Percentiles rank a stretch among this genome's conserved stretches.
Evolutionary conservation across 2,329 filamentous ascomycete genomes (phyloP).

Genomic region (Cercospora sojina): DNA sequence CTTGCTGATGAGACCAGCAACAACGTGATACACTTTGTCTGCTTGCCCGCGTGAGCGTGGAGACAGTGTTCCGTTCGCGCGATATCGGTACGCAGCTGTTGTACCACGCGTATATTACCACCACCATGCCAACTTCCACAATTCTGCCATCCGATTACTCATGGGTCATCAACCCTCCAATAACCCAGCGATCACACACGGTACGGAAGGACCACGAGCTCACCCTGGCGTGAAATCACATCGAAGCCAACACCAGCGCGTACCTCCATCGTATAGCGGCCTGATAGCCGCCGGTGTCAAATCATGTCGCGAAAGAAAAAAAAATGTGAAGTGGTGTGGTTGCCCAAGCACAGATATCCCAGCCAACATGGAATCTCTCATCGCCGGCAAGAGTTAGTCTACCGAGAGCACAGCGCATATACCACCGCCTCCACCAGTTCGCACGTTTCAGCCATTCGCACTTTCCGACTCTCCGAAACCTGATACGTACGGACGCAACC

Average conservation of each 20-base stretch:
- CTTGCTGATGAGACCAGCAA: neutral
- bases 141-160: neutral
- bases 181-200: neutral
- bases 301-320: neutral
- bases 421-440: conserved; percentile 4
- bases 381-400: neutral
- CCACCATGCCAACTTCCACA: neutral
- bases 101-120: neutral
- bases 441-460: conserved; percentile 1
- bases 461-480: neutral
- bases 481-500: conserved; percentile 1
- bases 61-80: neutral
- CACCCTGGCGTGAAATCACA: neutral
- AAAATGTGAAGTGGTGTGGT: neutral
- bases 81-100: neutral
- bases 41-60: neutral
- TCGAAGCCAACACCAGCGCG: conserved; percentile 1
- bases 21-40: neutral
- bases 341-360: conserved; percentile 1
- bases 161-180: neutral
- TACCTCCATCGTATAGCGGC: neutral
- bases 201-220: neutral
- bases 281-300: neutral
- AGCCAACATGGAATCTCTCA: neutral
- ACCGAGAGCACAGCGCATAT: neutral